phyloP scores from a whole-genome alignment of 108 stramenopile species.

The Nannochloropsis granulata region DNA sequence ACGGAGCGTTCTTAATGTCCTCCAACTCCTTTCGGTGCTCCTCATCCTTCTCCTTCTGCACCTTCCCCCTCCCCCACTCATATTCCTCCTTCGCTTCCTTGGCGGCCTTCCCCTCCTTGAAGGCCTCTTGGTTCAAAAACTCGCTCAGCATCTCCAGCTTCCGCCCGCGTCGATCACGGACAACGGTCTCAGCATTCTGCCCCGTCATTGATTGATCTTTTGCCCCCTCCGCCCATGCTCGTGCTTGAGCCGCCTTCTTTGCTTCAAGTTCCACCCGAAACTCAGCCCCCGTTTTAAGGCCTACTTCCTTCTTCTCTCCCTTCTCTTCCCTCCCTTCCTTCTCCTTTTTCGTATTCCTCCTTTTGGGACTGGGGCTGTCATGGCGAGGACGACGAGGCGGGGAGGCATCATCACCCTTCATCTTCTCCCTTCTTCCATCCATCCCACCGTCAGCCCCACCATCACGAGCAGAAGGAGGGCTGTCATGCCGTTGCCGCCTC shows the following conservation, averaged over 20 bases:
- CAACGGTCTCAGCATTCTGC: slow-evolving; percentile 57
- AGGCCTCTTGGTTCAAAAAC: slow-evolving; percentile 38
- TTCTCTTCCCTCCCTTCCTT: not conserved
- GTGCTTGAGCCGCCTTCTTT: not conserved
- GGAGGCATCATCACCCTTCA: not conserved
- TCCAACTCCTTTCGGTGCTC: slow-evolving; percentile 34
- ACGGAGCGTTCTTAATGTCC: slow-evolving; percentile 5
- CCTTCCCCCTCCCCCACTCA: slow-evolving; percentile 41
- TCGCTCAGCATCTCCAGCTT: slow-evolving; percentile 44
- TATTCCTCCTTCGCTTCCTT: slow-evolving; percentile 36
- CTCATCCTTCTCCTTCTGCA: slow-evolving; percentile 55
- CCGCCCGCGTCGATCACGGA: slow-evolving; percentile 44
- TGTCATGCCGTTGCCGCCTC: not conserved
- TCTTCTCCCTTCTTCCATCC: too few species aligned
- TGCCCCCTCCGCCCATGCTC: not conserved
- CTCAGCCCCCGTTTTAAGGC: not conserved
- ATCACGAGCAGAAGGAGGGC: not conserved
- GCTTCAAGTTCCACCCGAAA: slow-evolving; percentile 10
- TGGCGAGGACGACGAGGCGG: not conserved
- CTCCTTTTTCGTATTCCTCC: not conserved
- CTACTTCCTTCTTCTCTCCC: not conserved
- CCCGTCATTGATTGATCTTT: slow-evolving; percentile 16
- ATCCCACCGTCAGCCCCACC: too few species aligned
- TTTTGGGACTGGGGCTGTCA: not conserved
- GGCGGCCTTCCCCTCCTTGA: slow-evolving; percentile 36